Evolutionary conservation across 73 alveolate genomes (phyloP), one percentile per base, ranked within the genome.

Genomic region (Paramecium biaurelia): DNA sequence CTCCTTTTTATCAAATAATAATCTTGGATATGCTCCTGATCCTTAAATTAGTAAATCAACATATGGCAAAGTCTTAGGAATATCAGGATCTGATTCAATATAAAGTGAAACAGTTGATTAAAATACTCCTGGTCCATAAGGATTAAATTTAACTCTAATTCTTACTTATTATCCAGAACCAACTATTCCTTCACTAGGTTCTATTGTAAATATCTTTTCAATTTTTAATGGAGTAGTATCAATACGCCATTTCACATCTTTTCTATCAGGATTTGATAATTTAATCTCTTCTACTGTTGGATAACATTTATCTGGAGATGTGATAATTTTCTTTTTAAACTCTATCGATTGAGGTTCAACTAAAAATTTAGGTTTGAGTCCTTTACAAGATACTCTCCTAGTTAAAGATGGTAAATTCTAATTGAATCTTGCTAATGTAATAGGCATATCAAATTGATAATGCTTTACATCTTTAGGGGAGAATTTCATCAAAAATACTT

Each of bases 1-100:
- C 76, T 98, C 99, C 92, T 99, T 95, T 85, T 98, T 95, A 86
- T 98, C 99, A 85, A 98, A 98, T 92, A 95, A 96, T 63, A 98
- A 93, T 95, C 97, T 97, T 3, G 99, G 99, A 57, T 96, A 98
- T 9, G 99, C 96, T 10, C 99, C 99, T 96, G 98, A 99, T 30
- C 99, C 99, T 89, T 95, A 97, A 53, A 98, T 85, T 57, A 97
- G 96, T 18, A 98, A 86, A 92, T 93, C 93, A 5, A 95, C 90
- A 92, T 96, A 98, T 12, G 98, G 97, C 89, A 94, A 96, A 56
- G 95, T 92, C 11, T 24, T 70, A 23, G 85, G 85, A 41, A 89
- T 41, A 28, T 89, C 94, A 7, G 95, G 93, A 59, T 96, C 98
- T 45, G 96, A 97, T 90, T 93, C 98, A 84, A 96, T 86, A 93